Evolutionary conservation across 2,329 filamentous ascomycete genomes (phyloP), one percentile per base, ranked within the genome.

Genomic region (Aspergillus sp.): DNA sequence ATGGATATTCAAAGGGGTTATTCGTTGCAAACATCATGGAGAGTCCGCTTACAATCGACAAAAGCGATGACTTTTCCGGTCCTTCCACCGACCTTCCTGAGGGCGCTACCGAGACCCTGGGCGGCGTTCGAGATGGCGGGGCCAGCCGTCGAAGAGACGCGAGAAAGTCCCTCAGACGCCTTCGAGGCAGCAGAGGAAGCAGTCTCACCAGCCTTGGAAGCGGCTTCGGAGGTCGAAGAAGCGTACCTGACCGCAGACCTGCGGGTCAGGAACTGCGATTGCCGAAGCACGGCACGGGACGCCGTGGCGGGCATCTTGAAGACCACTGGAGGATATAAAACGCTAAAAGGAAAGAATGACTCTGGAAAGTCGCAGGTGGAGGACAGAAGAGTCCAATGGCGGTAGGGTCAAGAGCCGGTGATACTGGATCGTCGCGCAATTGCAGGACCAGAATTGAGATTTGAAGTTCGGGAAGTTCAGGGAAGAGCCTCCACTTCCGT

Each of bases 161-260:
- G 88, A 70, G 90, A 91, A 58, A 97, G 86, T 66, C 92, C 92
- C 80, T 96, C 84, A 66, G 88, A 85, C 61, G 92, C 92, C 84
- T 92, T 92, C 27, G 78, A 77, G 21, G 73, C 73, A 59, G 73
- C 70, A 50, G 75, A 73, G 48, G 77, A 74, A 42, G 76, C 77
- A 57, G 74, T 66, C 64, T 81, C 77, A 68, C 78, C 74, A 50
- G 78, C 76, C 72, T 81, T 81, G 56, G 73, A 71, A 58, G 79
- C 78, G 54, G 77, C 74, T 64, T 81, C 77, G 42, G 77, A 73
- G 62, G 77, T 75, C 58, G 78, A 78, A 55, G 80, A 82, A 65
- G 80, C 76, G 70, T 81, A 73, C 75, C 80, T 77, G 71, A 79
- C 73, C 64, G 73, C 73, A 66, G 77, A 75, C 68, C 77, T 75